Conservation (phyloP, 345 rosid genomes). For the Punica granatum region DNA sequence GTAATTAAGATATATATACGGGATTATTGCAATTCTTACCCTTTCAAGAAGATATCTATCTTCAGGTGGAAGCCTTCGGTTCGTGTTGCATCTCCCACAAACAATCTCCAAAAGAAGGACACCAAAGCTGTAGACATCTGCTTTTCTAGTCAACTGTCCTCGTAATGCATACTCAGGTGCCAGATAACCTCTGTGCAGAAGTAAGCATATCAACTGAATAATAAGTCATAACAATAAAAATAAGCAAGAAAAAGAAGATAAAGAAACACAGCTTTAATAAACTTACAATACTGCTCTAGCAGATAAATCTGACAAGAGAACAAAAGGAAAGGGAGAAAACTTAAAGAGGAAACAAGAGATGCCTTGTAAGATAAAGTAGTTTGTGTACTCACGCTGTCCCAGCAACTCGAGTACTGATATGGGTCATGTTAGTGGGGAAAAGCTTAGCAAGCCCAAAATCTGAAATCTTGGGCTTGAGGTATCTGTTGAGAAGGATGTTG, state of each 20-base stretch:
- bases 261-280: not conserved
- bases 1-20: not conserved
- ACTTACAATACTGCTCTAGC: not conserved
- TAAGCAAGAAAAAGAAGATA: not conserved
- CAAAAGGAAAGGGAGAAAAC: too few relatives aligned
- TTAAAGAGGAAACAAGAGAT: not conserved
- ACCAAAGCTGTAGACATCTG: conserved; percentile 69
- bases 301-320: not conserved
- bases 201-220: conserved; percentile 3
- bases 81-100: conserved; percentile 52
- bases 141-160: conserved; percentile 63
- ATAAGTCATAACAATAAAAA: not conserved
- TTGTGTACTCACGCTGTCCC: conserved; percentile 52
- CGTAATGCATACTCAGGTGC: conserved; percentile 75
- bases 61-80: conserved; percentile 28
- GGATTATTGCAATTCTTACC: conserved; percentile 25
- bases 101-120: conserved; percentile 60
- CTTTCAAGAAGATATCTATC: conserved; percentile 59
- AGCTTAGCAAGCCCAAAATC: conserved; percentile 81
- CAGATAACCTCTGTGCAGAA: conserved; percentile 47
- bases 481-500: conserved; percentile 52
- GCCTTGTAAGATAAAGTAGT: not conserved
- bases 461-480: conserved; percentile 55
- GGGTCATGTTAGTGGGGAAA: conserved; percentile 51
- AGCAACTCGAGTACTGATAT: conserved; percentile 64